These are phyloP conservation scores for Phytophthora sojae DNA, from an alignment of 352 stramenopile species.

Conservation along the genomic window DNA sequence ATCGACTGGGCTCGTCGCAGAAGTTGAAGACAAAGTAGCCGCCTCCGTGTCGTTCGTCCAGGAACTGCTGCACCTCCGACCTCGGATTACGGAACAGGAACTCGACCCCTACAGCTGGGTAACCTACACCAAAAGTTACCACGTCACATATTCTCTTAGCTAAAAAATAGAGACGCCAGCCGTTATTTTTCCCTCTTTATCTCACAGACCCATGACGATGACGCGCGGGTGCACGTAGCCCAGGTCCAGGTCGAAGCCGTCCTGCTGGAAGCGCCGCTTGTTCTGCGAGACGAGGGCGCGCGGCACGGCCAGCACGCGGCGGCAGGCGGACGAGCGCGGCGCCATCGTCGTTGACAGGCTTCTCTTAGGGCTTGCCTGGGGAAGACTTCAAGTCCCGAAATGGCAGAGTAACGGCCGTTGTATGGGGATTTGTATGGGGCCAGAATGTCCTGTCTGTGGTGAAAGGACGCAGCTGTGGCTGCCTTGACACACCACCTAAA, in stretches of 20 bases:
- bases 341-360: conserved; percentile 27
- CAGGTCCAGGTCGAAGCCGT: conserved; percentile 76
- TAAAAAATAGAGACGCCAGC: conserved; percentile 2
- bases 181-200: conserved; percentile 12
- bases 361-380: neutral
- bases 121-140: conserved; percentile 42
- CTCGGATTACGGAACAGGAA: conserved; percentile 70
- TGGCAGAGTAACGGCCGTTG: conserved; percentile 28
- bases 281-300: conserved; percentile 82
- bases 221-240: conserved; percentile 77
- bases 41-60: conserved; percentile 56
- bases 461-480: conserved; percentile 9
- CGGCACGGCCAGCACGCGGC: conserved; percentile 53
- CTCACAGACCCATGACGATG: conserved; percentile 74
- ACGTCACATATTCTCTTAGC: conserved; percentile 22
- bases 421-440: conserved; percentile 20
- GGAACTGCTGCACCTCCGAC: conserved; percentile 59
- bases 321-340: conserved; percentile 31
- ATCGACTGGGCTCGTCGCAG: conserved; percentile 60
- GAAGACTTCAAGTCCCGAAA: conserved; percentile 17
- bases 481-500: neutral
- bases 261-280: conserved; percentile 68
- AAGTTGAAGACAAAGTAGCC: conserved; percentile 86
- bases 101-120: conserved; percentile 64
- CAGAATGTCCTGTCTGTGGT: conserved; percentile 3